Base-by-base conservation (phyloP, 140 eudicot species). In the Flaveria floridana region DNA sequence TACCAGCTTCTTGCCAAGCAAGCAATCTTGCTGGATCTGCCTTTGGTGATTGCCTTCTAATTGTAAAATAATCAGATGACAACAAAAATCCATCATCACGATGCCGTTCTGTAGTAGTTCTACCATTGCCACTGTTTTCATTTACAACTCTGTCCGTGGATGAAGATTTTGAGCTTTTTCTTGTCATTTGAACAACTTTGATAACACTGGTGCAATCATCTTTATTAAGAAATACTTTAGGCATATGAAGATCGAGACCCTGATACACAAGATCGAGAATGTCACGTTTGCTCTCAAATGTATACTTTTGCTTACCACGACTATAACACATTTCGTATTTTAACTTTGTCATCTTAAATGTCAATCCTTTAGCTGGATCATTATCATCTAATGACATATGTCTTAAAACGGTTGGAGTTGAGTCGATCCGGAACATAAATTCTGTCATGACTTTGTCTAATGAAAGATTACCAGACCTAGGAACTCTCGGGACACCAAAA, bases 1-100 rank as follows among this genome's bases (percentile, higher is more conserved):
- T 90, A 77, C 96, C 99, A 75, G 99, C 91, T 79, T 94, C 99
- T 76, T 94, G 97, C 99, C 99, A 94, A 8, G 90, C 86, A 73
- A 90, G 79, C 76, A 94, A 88, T 80, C 99, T 86, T 41, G 82
- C 88, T 50, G 97, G 90, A 52, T 88, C 97, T 62, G 99, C 99
- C 78, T 90, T 94, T 19, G 95, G 96, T 50, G 96, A 77, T 81
- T 90, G 99, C 87, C 86, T 85, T 86, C 97, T 89, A 69, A 90
- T 90, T 30, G 99, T 94, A 55, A 94, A 94, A 72, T 88, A 94
- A 79, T 90, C 96, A 85, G 96, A 90, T 53, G 96, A 88, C 71
- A 94, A 84, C 80, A 94, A 77, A 81, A 94, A 94, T n/a, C 99
- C 97, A 78, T 90, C 97, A 85, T 90, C 99, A 52, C 81, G 86